Percentiles rank a stretch among this genome's conserved stretches.
phyloP scores from a whole-genome alignment of 768 basidiomycete genomes.

The Tulasnella sp. region DNA sequence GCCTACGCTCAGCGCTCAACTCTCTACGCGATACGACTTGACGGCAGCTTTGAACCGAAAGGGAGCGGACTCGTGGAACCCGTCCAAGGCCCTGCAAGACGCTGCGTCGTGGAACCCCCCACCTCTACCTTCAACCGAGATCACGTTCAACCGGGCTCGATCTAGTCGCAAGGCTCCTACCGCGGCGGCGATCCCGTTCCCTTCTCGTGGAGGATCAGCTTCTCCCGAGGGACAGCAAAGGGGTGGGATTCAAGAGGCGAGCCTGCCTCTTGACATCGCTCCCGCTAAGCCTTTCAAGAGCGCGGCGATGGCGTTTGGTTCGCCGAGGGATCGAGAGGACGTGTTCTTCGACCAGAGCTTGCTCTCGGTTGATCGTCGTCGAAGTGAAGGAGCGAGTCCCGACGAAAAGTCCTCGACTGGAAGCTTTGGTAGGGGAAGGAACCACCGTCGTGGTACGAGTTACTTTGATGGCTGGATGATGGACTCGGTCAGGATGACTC shows the following conservation, averaged over 20 bases:
- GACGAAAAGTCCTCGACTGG: neutral
- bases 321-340: slow-evolving; percentile 4
- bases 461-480: slow-evolving; percentile 24
- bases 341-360: neutral
- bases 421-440: slow-evolving; percentile 6
- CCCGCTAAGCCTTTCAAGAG: neutral
- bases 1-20: slow-evolving; percentile 14
- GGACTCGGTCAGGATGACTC: slow-evolving; percentile 7
- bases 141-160: neutral
- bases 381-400: neutral
- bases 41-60: slow-evolving; percentile 13
- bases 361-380: neutral
- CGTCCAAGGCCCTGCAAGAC: neutral
- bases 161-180: neutral
- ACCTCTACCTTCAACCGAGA: neutral
- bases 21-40: slow-evolving; percentile 23
- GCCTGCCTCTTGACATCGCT: neutral
- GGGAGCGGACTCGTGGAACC: neutral
- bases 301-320: neutral
- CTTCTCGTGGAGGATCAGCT: neutral
- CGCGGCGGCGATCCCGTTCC: neutral
- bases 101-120: slow-evolving; percentile 18
- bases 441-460: slow-evolving; percentile 2
- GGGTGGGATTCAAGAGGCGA: neutral
- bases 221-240: neutral